phyloP scores from a whole-genome alignment of 106 monocot genomes.

The Narthecium ossifragum region DNA sequence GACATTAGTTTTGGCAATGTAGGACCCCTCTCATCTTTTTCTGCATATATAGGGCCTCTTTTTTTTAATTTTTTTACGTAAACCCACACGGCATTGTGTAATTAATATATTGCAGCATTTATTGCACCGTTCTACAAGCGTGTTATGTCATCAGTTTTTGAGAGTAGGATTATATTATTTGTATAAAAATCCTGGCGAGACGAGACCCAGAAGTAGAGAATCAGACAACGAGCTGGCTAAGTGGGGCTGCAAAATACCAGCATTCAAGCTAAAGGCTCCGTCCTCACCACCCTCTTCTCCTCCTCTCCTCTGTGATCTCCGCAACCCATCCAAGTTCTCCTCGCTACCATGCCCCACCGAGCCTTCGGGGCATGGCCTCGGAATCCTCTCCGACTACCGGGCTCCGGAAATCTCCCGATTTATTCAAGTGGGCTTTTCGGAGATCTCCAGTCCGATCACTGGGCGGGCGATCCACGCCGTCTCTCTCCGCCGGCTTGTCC shows the following conservation, averaged over 20 bases:
- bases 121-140: too few relatives aligned
- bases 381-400: slow-evolving; percentile 29
- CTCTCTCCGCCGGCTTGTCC: slow-evolving; percentile 23
- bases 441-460: slow-evolving; percentile 22
- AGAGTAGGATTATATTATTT: too few relatives aligned
- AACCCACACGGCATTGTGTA: too few relatives aligned
- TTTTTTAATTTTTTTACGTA: too few relatives aligned
- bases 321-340: too few relatives aligned
- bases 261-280: background rate
- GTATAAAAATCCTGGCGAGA: too few relatives aligned
- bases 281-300: background rate
- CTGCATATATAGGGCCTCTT: too few relatives aligned
- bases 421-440: slow-evolving; percentile 50
- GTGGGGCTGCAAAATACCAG: background rate
- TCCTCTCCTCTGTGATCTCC: background rate
- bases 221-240: slow-evolving; percentile 1
- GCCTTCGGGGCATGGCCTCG: slow-evolving; percentile 11
- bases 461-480: slow-evolving; percentile 46
- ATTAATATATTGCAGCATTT: too few relatives aligned
- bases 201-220: too few relatives aligned
- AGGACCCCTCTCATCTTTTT: too few relatives aligned
- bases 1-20: too few relatives aligned
- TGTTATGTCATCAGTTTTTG: too few relatives aligned
- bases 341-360: slow-evolving; percentile 1
- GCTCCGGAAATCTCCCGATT: slow-evolving; percentile 39